Evolutionary conservation across 768 basidiomycete species (phyloP).

Genomic region (Stropharia rugosoannulata): DNA sequence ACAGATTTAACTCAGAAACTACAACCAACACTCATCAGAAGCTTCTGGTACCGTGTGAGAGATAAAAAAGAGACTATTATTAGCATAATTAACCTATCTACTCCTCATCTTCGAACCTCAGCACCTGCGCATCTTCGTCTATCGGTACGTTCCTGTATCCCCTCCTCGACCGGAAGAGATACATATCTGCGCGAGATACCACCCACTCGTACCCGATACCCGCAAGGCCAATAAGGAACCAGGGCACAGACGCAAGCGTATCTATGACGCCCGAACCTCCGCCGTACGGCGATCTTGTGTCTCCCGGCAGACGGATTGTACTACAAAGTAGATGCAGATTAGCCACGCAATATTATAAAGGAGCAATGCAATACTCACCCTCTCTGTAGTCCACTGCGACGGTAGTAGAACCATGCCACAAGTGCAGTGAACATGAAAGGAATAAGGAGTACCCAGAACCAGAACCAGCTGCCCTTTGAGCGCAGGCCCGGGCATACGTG

Average conservation of each 20-base stretch:
- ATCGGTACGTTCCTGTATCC: conserved; percentile 80
- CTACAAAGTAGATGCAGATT: conserved; percentile 35
- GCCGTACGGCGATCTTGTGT: conserved; percentile 35
- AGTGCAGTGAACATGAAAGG: conserved; percentile 79
- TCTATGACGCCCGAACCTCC: conserved; percentile 44
- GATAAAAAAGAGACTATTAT: too few species aligned
- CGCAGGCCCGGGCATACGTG: conserved; percentile 85
- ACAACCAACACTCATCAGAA: too few species aligned
- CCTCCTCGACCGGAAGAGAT: conserved; percentile 45
- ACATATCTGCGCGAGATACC: conserved; percentile 42
- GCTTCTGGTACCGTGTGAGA: too few species aligned
- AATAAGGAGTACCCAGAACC: conserved; percentile 73
- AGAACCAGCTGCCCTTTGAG: conserved; percentile 77
- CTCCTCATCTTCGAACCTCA: conserved; percentile 82
- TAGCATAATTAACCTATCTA: conserved; percentile 11
- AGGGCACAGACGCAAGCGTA: conserved; percentile 86
- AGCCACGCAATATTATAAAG: conserved; percentile 11
- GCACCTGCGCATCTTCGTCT: conserved; percentile 86
- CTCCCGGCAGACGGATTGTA: conserved; percentile 76
- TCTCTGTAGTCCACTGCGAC: conserved; percentile 65
- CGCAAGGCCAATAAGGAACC: conserved; percentile 80
- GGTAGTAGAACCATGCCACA: conserved; percentile 81
- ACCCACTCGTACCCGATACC: conserved; percentile 74
- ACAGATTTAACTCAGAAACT: too few species aligned
- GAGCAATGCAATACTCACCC: conserved; percentile 52